phyloP scores from a whole-genome alignment of 2,329 filamentous ascomycete species.

The Rhexocercosporidium sp. region DNA sequence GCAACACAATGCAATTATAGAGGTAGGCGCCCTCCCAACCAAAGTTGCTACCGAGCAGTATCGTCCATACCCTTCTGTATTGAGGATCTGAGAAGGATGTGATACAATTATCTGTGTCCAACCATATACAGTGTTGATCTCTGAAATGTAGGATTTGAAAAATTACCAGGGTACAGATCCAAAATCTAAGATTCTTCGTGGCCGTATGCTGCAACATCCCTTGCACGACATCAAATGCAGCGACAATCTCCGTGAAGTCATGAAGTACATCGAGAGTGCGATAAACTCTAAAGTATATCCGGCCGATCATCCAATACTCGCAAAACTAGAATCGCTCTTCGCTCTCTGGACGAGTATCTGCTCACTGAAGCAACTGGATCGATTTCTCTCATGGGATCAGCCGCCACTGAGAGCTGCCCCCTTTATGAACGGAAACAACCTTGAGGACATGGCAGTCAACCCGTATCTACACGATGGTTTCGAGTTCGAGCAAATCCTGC shows the following conservation, averaged over 20 bases:
- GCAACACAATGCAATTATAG: no score
- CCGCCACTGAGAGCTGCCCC: neutral
- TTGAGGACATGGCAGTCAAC: neutral
- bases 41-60: neutral
- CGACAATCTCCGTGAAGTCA: neutral
- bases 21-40: no score
- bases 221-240: neutral
- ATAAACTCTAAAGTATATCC: neutral
- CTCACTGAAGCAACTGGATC: constrained; percentile 9
- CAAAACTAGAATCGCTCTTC: neutral
- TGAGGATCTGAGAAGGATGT: neutral
- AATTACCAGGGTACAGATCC: neutral
- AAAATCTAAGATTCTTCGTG: neutral
- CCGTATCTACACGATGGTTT: neutral
- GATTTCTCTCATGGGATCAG: neutral
- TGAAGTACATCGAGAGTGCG: neutral
- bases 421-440: neutral
- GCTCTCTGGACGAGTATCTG: neutral
- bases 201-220: neutral
- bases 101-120: neutral
- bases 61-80: neutral
- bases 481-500: neutral
- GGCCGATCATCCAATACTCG: neutral
- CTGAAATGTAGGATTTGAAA: neutral
- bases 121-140: neutral